These are phyloP conservation scores for Geotrichum siamense DNA, from an alignment of 1,139 yeast species.

Conservation along the genomic window DNA sequence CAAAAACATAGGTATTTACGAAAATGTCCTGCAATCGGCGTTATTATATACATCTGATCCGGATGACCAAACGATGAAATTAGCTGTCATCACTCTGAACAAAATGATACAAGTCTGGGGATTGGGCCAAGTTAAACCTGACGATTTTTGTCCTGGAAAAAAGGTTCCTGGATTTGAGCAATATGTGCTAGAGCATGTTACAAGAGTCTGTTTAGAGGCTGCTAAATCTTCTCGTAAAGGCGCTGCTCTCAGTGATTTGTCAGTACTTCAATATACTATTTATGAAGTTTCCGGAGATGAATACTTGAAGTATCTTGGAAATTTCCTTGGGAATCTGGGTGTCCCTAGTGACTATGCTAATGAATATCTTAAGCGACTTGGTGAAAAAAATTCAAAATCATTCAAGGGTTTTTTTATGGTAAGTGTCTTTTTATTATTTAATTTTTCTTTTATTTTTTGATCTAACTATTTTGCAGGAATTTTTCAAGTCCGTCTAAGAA, in stretches of 20 bases:
- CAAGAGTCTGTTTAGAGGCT: conserved; percentile 67
- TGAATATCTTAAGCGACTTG: conserved; percentile 27
- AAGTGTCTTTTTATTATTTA: conserved; percentile 3
- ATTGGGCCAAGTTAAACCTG: conserved; percentile 56
- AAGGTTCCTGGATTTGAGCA: conserved; percentile 63
- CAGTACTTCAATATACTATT: conserved; percentile 60
- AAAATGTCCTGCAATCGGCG: conserved; percentile 55
- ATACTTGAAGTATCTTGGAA: conserved; percentile 27
- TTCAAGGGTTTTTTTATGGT: conserved; percentile 29
- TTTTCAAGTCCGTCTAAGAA: conserved; percentile 7
- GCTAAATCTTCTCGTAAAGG: conserved; percentile 81
- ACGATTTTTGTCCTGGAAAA: conserved; percentile 48
- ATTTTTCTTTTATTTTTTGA: background rate
- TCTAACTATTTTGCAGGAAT: conserved; percentile 5
- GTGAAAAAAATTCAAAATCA: conserved; percentile 25
- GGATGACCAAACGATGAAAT: conserved; percentile 52
- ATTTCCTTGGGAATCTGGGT: conserved; percentile 30
- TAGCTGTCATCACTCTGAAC: conserved; percentile 61
- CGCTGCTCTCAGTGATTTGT: conserved; percentile 65
- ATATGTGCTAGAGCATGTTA: conserved; percentile 59
- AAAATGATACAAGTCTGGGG: conserved; percentile 65
- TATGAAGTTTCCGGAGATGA: conserved; percentile 35
- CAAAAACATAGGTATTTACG: conserved; percentile 56
- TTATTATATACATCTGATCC: conserved; percentile 58
- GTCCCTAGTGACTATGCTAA: conserved; percentile 26